Base-by-base conservation (phyloP, 768 basidiomycete genomes). In the Suillus tomentosus region DNA sequence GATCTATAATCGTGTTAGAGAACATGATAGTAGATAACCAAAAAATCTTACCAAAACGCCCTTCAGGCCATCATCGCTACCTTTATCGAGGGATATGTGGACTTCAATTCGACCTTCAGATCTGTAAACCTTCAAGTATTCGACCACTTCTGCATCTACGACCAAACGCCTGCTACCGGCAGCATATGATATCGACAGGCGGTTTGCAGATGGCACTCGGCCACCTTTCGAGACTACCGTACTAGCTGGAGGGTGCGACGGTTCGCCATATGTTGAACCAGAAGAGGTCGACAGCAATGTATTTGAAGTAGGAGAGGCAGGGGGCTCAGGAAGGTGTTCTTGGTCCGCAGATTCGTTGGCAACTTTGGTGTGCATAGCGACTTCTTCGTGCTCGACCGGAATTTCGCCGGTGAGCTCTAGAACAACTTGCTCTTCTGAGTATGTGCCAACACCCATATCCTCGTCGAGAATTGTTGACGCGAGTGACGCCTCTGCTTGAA, bases 161-260 rank as follows among this genome's bases (percentile, higher is more conserved):
- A 97, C 90, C 58, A 99, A 81, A 47, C 97, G 84, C 57, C 93
- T 82, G 64, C 89, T 89, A 58, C 94, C 95, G 51, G 89, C 89
- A 62, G 95, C 94, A 76, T 97, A 99, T 0, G 96, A 91, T 74
- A 99, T 95, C 9, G 96, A 97, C n/a, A 99, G 77, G 19, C 92
- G 86, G 69, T 93, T 94, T 37, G 91, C 88, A 48, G 91, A 92
- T 10, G 91, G 89, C 0, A 80, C 79, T 67, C 79, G 81, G 15
- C 75, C 77, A 22, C 74, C 70, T 67, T 83, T 84, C 13, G 68
- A 61, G 40, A 62, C 60, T 37, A 61, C 45, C 24, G 51, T 59
- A 55, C 72, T 65, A 3, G 22, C 56, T 57, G 72, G 77, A n/a
- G 77, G 73, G 36, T 78, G 73, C 0, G 78, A 77, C 13, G 76